These are phyloP conservation scores for Diaporthe sp. DNA, from an alignment of 2,329 filamentous ascomycete genomes.

Conservation along the genomic window DNA sequence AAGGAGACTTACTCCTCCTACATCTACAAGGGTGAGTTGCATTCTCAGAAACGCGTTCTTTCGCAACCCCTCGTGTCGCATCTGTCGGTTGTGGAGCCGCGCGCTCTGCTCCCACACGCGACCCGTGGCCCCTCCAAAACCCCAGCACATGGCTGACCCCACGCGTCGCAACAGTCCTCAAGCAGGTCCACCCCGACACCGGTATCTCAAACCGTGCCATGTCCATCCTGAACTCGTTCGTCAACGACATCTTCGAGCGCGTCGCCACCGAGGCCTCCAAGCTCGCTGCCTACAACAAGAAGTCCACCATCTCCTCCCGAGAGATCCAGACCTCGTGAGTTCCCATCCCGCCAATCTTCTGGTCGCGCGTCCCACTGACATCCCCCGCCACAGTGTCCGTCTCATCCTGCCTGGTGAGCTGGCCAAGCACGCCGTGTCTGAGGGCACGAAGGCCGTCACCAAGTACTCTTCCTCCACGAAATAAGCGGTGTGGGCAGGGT, in stretches of 20 bases:
- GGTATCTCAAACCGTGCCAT: slow-evolving; percentile 99
- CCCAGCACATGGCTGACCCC: slow-evolving; percentile 49
- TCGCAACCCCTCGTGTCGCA: slow-evolving; percentile 34
- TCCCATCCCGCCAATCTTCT: slow-evolving; percentile 54
- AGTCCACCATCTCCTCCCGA: slow-evolving; percentile 98
- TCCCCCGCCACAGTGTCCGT: slow-evolving; percentile 72
- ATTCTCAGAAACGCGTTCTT: slow-evolving; percentile 44
- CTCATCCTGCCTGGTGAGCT: slow-evolving; percentile 98
- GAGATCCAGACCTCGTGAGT: slow-evolving; percentile 97
- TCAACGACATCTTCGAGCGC: slow-evolving; percentile 99
- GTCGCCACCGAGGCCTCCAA: slow-evolving; percentile 99
- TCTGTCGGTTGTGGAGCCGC: neutral
- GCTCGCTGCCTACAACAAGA: slow-evolving; percentile 99
- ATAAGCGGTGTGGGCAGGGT: slow-evolving; percentile 73
- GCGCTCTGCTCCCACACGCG: slow-evolving; percentile 20
- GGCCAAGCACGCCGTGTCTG: slow-evolving; percentile 99
- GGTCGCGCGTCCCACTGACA: slow-evolving; percentile 6
- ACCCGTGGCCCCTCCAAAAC: neutral
- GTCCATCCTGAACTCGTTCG: slow-evolving; percentile 99
- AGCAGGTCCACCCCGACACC: slow-evolving; percentile 99
- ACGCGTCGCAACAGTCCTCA: slow-evolving; percentile 78
- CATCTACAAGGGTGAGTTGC: slow-evolving; percentile 96
- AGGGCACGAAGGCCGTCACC: slow-evolving; percentile 99
- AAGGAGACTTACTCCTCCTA: slow-evolving; percentile 99
- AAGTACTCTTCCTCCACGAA: slow-evolving; percentile 99